Evolutionary conservation across 306 rosid genomes (phyloP).

Genomic region (Vigna hirtella): DNA sequence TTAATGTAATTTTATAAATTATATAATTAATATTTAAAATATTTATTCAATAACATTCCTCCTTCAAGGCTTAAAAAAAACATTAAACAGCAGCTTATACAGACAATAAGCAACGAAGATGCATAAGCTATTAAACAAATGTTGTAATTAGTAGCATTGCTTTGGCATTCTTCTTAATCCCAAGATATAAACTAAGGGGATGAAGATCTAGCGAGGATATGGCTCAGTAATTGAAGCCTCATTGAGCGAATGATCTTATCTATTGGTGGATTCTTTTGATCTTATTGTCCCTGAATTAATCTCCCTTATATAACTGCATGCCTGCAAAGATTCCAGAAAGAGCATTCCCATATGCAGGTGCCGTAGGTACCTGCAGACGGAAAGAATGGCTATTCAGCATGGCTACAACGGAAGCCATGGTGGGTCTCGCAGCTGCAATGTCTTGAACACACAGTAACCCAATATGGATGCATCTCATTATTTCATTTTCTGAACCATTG

Average conservation of each 20-base stretch:
- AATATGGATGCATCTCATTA: conserved; percentile 3
- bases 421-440: not conserved
- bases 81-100: too few relatives aligned
- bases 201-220: conserved; percentile 45
- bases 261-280: not conserved
- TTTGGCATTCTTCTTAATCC: too few relatives aligned
- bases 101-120: too few relatives aligned
- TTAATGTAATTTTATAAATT: too few relatives aligned
- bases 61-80: too few relatives aligned
- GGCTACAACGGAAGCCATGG: not conserved
- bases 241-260: not conserved
- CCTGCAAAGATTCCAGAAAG: not conserved
- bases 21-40: too few relatives aligned
- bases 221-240: conserved; percentile 44
- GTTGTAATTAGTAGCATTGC: too few relatives aligned
- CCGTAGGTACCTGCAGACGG: not conserved
- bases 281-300: not conserved
- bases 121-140: too few relatives aligned
- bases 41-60: too few relatives aligned
- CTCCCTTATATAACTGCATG: not conserved
- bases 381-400: not conserved
- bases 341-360: not conserved
- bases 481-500: not conserved
- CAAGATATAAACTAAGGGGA: too few relatives aligned
- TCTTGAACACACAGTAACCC: conserved; percentile 8